phyloP scores from a whole-genome alignment of 805 yeast genomes.

The Wickerhamiella sorbophila region DNA sequence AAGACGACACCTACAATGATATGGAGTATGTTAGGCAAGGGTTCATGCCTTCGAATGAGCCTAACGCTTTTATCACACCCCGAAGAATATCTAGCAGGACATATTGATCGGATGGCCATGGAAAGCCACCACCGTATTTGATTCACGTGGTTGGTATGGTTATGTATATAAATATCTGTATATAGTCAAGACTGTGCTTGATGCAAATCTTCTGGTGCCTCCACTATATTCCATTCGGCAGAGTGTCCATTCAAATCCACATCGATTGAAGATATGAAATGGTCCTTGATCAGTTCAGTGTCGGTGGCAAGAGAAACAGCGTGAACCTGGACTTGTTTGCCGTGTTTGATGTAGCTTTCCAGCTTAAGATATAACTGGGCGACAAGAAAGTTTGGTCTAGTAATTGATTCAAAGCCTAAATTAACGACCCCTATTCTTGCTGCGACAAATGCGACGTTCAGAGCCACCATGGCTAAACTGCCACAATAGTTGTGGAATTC shows the following conservation, averaged over 20 bases:
- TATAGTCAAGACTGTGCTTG: too few relatives aligned
- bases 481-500: conserved; percentile 22
- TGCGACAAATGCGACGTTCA: conserved; percentile 20
- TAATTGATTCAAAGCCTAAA: conserved; percentile 13
- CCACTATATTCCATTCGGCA: conserved; percentile 25
- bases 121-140: too few relatives aligned
- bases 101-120: not conserved
- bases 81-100: not conserved
- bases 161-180: too few relatives aligned
- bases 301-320: conserved; percentile 13
- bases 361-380: conserved; percentile 22
- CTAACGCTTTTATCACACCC: not conserved
- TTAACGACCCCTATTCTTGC: conserved; percentile 18
- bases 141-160: too few relatives aligned
- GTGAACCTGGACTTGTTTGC: conserved; percentile 14
- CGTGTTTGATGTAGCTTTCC: conserved; percentile 14
- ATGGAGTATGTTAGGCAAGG: conserved; percentile 5
- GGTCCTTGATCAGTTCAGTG: conserved; percentile 18
- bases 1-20: conserved; percentile 5
- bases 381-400: conserved; percentile 18
- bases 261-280: conserved; percentile 16
- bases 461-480: conserved; percentile 23
- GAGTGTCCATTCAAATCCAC: conserved; percentile 23
- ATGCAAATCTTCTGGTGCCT: conserved; percentile 20
- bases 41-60: conserved; percentile 6